A percentile compares a stretch with the other conserved stretches of the same genome.
phyloP scores from a whole-genome alignment of 495 filamentous ascomycete genomes.

The Lasiosphaeria miniovina region DNA sequence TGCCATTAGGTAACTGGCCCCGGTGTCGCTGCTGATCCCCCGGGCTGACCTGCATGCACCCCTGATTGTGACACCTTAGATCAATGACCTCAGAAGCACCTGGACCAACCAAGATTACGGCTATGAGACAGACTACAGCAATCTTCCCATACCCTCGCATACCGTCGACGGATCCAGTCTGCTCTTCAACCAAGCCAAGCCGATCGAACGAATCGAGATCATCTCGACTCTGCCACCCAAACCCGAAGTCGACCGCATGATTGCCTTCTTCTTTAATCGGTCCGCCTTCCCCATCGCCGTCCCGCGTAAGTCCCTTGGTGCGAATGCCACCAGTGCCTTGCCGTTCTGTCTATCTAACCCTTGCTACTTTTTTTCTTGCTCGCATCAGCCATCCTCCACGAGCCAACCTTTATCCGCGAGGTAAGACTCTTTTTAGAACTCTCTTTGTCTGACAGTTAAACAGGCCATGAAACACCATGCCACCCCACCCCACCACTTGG shows the following conservation, averaged over 20 bases:
- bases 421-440: not conserved
- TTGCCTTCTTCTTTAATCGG: slow-evolving; percentile 6
- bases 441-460: too few species aligned
- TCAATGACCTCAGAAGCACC: slow-evolving; percentile 24
- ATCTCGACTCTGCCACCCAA: slow-evolving; percentile 11
- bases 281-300: slow-evolving; percentile 18
- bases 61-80: slow-evolving; percentile 10
- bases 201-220: slow-evolving; percentile 8
- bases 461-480: not conserved
- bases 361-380: too few species aligned
- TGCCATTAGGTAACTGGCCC: too few species aligned
- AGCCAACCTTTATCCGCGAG: slow-evolving; percentile 25
- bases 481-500: not conserved
- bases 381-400: slow-evolving; percentile 22
- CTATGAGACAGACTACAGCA: slow-evolving; percentile 7
- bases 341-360: too few species aligned
- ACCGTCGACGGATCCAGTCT: slow-evolving; percentile 19
- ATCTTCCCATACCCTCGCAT: slow-evolving; percentile 10
- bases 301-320: slow-evolving; percentile 13
- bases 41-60: too few species aligned
- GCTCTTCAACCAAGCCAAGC: slow-evolving; percentile 18
- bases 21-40: too few species aligned
- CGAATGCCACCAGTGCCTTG: not conserved
- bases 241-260: slow-evolving; percentile 8
- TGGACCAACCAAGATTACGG: slow-evolving; percentile 24